Conservation (phyloP, 306 rosid species). For the Senna siamea region DNA sequence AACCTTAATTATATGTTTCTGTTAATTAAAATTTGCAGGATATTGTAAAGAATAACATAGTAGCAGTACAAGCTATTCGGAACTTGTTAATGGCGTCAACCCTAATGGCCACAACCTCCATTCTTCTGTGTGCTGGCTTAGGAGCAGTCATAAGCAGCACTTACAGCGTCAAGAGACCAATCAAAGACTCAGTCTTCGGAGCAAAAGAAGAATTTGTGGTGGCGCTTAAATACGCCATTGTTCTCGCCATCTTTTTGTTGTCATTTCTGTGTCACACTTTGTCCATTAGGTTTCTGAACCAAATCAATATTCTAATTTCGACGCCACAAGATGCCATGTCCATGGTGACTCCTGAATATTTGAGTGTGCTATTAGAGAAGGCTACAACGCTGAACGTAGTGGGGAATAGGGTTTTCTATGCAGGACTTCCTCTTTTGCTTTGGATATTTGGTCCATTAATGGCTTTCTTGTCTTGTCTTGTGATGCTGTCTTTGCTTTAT, state of each 20-base stretch:
- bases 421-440: constrained; percentile 61
- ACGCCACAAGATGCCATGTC: constrained; percentile 52
- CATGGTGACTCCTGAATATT: constrained; percentile 52
- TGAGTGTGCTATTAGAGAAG: constrained; percentile 59
- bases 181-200: constrained; percentile 60
- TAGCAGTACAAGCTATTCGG: constrained; percentile 66
- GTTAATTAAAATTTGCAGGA: constrained; percentile 52
- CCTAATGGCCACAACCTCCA: constrained; percentile 72
- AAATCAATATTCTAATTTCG: constrained; percentile 65
- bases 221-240: constrained; percentile 59
- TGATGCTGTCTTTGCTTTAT: constrained; percentile 59
- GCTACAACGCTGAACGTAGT: constrained; percentile 56
- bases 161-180: constrained; percentile 65
- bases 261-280: constrained; percentile 72
- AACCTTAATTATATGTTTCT: no score
- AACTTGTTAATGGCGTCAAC: constrained; percentile 74
- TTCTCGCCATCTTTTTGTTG: constrained; percentile 65
- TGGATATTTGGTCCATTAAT: constrained; percentile 87
- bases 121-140: constrained; percentile 60
- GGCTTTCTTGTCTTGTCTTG: constrained; percentile 58
- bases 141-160: constrained; percentile 83
- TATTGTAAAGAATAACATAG: constrained; percentile 63
- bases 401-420: constrained; percentile 72
- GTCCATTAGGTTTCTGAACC: constrained; percentile 69
- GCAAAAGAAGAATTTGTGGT: constrained; percentile 69